A percentile compares a stretch with the other conserved stretches of the same genome.
These are phyloP conservation scores for Apiotrichum montevideense DNA, from an alignment of 1,284 basidiomycete species.

Conservation along the genomic window DNA sequence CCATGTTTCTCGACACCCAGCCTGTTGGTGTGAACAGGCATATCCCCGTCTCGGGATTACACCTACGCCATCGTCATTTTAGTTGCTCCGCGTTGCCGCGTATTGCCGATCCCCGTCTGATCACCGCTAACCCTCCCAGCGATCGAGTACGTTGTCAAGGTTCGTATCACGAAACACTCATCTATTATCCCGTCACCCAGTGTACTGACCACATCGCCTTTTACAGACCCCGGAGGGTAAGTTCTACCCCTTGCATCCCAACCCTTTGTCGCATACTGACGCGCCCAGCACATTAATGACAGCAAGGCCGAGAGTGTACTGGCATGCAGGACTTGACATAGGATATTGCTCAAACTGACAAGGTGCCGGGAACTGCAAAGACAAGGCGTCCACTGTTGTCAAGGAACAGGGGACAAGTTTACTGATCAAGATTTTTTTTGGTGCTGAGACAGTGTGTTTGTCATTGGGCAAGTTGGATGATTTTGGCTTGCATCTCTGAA, in stretches of 20 bases:
- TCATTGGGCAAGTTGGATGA: too few relatives aligned
- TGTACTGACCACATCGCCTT: slow-evolving; percentile 13
- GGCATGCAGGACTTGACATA: slow-evolving; percentile 24
- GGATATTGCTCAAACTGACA: background rate
- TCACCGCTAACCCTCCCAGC: slow-evolving; percentile 52
- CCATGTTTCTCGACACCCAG: too few relatives aligned
- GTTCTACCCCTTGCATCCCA: slow-evolving; percentile 7
- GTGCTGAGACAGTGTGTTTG: too few relatives aligned
- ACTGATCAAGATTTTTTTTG: too few relatives aligned
- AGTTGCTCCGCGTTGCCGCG: too few relatives aligned
- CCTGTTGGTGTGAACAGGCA: too few relatives aligned
- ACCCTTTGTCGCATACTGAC: slow-evolving; percentile 7
- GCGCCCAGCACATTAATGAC: slow-evolving; percentile 25
- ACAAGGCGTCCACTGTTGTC: background rate
- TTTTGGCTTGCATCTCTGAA: too few relatives aligned
- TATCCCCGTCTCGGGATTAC: too few relatives aligned
- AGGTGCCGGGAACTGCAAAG: too few relatives aligned
- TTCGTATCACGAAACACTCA: slow-evolving; percentile 20
- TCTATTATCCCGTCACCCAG: background rate
- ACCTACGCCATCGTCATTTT: too few relatives aligned
- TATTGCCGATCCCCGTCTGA: too few relatives aligned
- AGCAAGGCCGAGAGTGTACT: slow-evolving; percentile 17
- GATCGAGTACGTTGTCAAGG: slow-evolving; percentile 91
- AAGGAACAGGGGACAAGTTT: background rate
- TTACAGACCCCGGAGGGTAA: slow-evolving; percentile 45